Percentiles rank a stretch among this genome's conserved stretches.
Evolutionary conservation across 2,329 filamentous ascomycete genomes (phyloP).

Genomic region (Eutypa lata): DNA sequence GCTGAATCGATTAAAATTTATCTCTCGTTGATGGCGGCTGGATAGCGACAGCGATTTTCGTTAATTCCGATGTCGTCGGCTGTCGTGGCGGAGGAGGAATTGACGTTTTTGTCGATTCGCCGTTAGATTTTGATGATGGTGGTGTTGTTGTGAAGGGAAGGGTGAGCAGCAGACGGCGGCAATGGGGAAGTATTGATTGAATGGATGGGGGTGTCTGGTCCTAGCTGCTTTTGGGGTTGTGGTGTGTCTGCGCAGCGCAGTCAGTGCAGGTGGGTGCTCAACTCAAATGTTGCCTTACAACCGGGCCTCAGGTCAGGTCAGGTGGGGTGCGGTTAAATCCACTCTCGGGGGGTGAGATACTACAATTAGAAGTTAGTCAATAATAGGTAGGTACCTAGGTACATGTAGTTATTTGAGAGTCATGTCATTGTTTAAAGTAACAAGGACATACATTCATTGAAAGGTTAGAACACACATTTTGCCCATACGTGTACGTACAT

Average conservation of each 20-base stretch:
- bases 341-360: neutral
- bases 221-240: neutral
- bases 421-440: no score
- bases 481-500: no score
- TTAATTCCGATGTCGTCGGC: conserved; percentile 3
- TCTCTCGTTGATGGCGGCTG: neutral
- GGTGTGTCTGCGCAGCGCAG: neutral
- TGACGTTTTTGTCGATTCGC: neutral
- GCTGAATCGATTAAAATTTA: conserved; percentile 2
- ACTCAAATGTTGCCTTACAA: neutral
- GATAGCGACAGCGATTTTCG: conserved; percentile 5
- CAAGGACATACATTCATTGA: no score
- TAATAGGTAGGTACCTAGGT: no score
- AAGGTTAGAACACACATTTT: no score
- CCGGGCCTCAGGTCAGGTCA: neutral
- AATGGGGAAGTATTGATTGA: neutral
- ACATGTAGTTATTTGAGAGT: neutral
- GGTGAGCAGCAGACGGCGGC: neutral
- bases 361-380: no score
- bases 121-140: conserved; percentile 1
- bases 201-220: neutral
- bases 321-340: neutral
- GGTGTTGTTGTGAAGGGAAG: conserved; percentile 1
- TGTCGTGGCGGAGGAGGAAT: conserved; percentile 3
- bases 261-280: no score